Evolutionary conservation across 2,329 filamentous ascomycete genomes (phyloP).

Genomic region (Colletotrichum coccodes): DNA sequence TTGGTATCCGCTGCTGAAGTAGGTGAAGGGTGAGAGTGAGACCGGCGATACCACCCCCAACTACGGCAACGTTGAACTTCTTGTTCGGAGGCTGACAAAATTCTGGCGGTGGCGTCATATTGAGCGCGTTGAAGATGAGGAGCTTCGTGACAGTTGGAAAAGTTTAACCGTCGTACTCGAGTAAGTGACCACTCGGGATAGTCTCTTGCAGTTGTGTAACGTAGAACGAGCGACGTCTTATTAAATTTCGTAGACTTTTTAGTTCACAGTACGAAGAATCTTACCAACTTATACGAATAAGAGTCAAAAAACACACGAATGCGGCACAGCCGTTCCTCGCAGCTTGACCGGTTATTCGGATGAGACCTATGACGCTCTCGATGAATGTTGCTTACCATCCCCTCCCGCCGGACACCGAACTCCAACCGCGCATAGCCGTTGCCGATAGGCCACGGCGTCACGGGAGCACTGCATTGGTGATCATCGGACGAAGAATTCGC

Average conservation of each 20-base stretch:
- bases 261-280: too few relatives aligned
- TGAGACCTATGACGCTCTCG: background rate
- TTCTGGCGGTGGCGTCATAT: constrained; percentile 22
- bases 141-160: background rate
- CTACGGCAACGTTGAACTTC: constrained; percentile 50
- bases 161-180: background rate
- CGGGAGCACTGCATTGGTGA: background rate
- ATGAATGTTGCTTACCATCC: background rate
- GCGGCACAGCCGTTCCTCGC: background rate
- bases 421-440: background rate
- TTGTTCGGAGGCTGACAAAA: constrained; percentile 20
- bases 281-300: too few relatives aligned
- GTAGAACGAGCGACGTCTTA: background rate
- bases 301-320: background rate
- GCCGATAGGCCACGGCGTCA: background rate
- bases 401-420: background rate
- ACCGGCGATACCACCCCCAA: constrained; percentile 63
- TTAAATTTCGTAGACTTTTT: too few relatives aligned
- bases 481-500: background rate
- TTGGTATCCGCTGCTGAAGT: constrained; percentile 51
- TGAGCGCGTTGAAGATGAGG: background rate
- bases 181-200: background rate
- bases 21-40: constrained; percentile 57
- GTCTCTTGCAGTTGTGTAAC: background rate
- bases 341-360: background rate